phyloP scores from a whole-genome alignment of 148 eudicot species.

The Nyssa sinensis region DNA sequence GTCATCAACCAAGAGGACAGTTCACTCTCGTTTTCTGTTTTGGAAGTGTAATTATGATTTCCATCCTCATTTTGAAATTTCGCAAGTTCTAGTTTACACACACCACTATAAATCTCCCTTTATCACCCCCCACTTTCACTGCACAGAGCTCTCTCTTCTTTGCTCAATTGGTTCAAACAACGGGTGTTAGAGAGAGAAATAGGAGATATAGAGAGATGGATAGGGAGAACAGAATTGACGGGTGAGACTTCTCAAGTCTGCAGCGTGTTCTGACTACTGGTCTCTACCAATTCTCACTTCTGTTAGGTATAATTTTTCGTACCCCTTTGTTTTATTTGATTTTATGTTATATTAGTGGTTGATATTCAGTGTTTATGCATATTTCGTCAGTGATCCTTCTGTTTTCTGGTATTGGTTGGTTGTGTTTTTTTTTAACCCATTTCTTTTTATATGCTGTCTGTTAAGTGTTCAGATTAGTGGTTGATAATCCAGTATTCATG shows the following conservation, averaged over 20 bases:
- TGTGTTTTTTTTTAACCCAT: too few species aligned
- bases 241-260: too few species aligned
- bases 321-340: neutral
- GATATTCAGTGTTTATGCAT: neutral
- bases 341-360: neutral
- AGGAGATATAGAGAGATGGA: neutral
- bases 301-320: neutral
- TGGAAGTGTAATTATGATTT: constrained; percentile 1
- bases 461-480: neutral
- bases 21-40: constrained; percentile 1
- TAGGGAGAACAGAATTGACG: neutral
- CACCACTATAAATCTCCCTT: neutral
- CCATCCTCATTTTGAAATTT: neutral
- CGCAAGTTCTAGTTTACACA: constrained; percentile 1
- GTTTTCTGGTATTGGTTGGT: neutral
- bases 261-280: neutral
- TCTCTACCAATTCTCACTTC: neutral
- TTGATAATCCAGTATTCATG: too few species aligned
- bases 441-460: too few species aligned
- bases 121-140: neutral
- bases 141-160: neutral
- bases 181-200: neutral
- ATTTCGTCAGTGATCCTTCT: neutral
- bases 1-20: neutral
- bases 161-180: neutral